Evolutionary conservation across 352 stramenopile genomes (phyloP).

Genomic region (Plasmopara muralis): DNA sequence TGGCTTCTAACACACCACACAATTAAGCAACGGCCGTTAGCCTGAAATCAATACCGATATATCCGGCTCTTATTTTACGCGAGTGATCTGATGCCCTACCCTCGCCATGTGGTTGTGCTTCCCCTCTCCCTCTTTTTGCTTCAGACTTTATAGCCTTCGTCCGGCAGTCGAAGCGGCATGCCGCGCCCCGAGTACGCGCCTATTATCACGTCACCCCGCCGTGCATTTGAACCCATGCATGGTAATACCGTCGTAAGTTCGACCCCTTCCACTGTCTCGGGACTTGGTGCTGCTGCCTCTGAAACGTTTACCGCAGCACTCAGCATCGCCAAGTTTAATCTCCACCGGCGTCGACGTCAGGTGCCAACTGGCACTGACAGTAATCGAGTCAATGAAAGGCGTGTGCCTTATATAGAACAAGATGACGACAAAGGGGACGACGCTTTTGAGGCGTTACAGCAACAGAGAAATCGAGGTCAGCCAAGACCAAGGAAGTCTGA

Average conservation of each 20-base stretch:
- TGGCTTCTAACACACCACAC: slow-evolving; percentile 8
- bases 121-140: slow-evolving; percentile 13
- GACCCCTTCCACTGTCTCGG: slow-evolving; percentile 24
- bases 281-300: slow-evolving; percentile 19
- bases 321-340: slow-evolving; percentile 28
- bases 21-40: slow-evolving; percentile 6
- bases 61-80: slow-evolving; percentile 6
- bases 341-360: slow-evolving; percentile 26
- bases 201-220: slow-evolving; percentile 30
- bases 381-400: slow-evolving; percentile 5
- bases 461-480: slow-evolving; percentile 9
- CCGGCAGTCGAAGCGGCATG: slow-evolving; percentile 17
- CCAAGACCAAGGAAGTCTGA: slow-evolving; percentile 8
- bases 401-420: slow-evolving; percentile 20
- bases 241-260: slow-evolving; percentile 10
- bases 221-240: slow-evolving; percentile 14
- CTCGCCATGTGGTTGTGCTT: slow-evolving; percentile 10
- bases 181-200: slow-evolving; percentile 34
- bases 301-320: slow-evolving; percentile 27
- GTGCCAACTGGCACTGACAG: slow-evolving; percentile 7
- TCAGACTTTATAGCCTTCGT: slow-evolving; percentile 13
- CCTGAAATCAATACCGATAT: slow-evolving; percentile 3
- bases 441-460: slow-evolving; percentile 17
- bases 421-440: slow-evolving; percentile 27
- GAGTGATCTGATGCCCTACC: slow-evolving; percentile 9